Evolutionary conservation across 352 stramenopile species (phyloP).

Genomic region (Globisporangium apiculatum): DNA sequence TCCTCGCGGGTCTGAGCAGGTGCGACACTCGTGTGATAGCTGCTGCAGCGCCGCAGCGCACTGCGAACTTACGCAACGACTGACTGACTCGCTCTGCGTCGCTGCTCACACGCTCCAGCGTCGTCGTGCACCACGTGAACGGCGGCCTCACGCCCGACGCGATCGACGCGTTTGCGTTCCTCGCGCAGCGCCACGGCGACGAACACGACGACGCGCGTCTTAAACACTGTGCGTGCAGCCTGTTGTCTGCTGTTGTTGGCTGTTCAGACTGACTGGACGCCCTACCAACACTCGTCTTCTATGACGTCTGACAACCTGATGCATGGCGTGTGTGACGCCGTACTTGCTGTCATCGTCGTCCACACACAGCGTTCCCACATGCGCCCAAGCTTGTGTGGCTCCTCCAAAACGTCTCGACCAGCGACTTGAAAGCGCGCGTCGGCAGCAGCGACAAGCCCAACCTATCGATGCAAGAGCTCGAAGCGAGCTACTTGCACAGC

Average conservation of each 20-base stretch:
- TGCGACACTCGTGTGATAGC: slow-evolving; percentile 4
- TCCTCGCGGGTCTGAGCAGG: slow-evolving; percentile 60
- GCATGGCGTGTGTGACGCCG: too few relatives aligned
- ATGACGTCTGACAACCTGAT: too few relatives aligned
- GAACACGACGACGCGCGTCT: slow-evolving; percentile 15
- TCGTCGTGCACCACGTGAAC: slow-evolving; percentile 63
- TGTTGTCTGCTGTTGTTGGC: not conserved
- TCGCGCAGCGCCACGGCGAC: slow-evolving; percentile 26
- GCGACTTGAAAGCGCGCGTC: slow-evolving; percentile 58
- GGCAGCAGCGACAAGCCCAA: slow-evolving; percentile 25
- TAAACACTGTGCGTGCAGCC: slow-evolving; percentile 18
- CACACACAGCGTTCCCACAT: slow-evolving; percentile 54
- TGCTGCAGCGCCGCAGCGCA: too few relatives aligned
- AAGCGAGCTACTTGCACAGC: slow-evolving; percentile 55
- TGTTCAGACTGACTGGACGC: not conserved
- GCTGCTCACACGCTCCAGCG: slow-evolving; percentile 17
- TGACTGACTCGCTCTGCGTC: not conserved
- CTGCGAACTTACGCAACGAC: not conserved
- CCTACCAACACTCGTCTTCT: not conserved
- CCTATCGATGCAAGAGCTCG: slow-evolving; percentile 42
- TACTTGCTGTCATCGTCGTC: not conserved
- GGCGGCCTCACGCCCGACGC: slow-evolving; percentile 40
- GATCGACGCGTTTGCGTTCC: slow-evolving; percentile 53
- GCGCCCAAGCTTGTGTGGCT: slow-evolving; percentile 68
- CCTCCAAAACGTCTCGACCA: slow-evolving; percentile 51